Conservation (phyloP, 495 filamentous ascomycete genomes). For the Xylaria scruposa region DNA sequence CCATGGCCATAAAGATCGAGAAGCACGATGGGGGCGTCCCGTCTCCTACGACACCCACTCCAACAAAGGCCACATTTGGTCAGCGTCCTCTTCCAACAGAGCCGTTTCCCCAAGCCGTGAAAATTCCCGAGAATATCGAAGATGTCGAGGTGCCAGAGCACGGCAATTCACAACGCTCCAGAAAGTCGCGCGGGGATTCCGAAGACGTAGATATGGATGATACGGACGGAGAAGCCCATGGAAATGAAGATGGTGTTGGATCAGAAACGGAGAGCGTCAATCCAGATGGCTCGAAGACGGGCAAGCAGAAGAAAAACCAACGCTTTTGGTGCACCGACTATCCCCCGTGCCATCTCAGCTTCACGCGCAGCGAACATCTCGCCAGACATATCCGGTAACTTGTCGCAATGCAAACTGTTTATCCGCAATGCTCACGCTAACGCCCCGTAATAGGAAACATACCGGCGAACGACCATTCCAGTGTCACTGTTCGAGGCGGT, state of each 20-base stretch:
- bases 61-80: constrained; percentile 65
- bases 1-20: constrained; percentile 58
- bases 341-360: constrained; percentile 92
- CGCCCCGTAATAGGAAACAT: constrained; percentile 73
- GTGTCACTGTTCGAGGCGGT: constrained; percentile 92
- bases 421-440: constrained; percentile 34
- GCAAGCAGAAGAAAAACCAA: constrained; percentile 96
- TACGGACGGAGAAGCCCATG: constrained; percentile 63
- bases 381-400: constrained; percentile 87
- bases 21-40: constrained; percentile 60
- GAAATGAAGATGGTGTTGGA: constrained; percentile 64
- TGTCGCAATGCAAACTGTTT: not conserved
- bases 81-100: constrained; percentile 68
- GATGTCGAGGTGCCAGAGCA: constrained; percentile 50
- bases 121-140: constrained; percentile 53
- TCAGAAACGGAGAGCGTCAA: constrained; percentile 82
- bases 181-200: constrained; percentile 65
- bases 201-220: constrained; percentile 81
- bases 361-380: constrained; percentile 95
- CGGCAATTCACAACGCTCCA: constrained; percentile 66
- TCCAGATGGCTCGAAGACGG: constrained; percentile 66
- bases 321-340: constrained; percentile 98
- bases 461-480: constrained; percentile 97
- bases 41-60: constrained; percentile 70
- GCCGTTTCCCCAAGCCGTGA: constrained; percentile 60